Evolutionary conservation across 2,329 filamentous ascomycete species (phyloP).

Genomic region (Magnaporthiopsis poae): DNA sequence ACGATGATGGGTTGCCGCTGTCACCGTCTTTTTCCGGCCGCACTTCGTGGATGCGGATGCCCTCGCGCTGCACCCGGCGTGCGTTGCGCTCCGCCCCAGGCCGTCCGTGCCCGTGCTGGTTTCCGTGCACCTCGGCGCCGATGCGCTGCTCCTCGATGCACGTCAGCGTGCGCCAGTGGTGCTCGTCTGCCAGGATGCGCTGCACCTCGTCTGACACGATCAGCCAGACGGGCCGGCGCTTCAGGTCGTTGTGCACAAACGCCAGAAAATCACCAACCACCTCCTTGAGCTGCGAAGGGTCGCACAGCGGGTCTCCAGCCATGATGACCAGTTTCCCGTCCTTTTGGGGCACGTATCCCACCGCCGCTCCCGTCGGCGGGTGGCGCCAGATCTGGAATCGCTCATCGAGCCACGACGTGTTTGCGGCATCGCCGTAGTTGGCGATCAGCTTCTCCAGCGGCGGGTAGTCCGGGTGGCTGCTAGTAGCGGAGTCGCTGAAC

Average conservation of each 20-base stretch:
- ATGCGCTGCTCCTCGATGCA: conserved; percentile 84
- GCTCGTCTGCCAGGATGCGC: conserved; percentile 65
- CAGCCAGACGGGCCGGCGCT: conserved; percentile 71
- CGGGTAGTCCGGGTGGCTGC: conserved; percentile 45
- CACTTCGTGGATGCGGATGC: conserved; percentile 68
- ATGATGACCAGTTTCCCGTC: conserved; percentile 64
- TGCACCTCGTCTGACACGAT: conserved; percentile 72
- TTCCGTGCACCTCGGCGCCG: conserved; percentile 62
- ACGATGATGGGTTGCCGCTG: conserved; percentile 36
- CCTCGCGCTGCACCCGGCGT: conserved; percentile 70
- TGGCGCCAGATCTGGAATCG: conserved; percentile 85
- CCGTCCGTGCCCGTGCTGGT: conserved; percentile 46
- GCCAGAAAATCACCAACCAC: conserved; percentile 67
- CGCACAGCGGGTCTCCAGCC: conserved; percentile 79
- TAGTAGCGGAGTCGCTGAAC: background rate
- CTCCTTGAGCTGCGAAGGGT: conserved; percentile 62
- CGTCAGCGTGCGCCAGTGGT: conserved; percentile 81
- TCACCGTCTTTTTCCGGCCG: conserved; percentile 41
- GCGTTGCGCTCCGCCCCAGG: conserved; percentile 58
- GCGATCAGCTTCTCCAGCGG: conserved; percentile 79
- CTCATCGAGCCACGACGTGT: conserved; percentile 87
- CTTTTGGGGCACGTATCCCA: conserved; percentile 65
- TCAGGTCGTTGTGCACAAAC: conserved; percentile 58
- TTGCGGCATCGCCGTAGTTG: conserved; percentile 89
- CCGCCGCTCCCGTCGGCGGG: conserved; percentile 64